A percentile compares a stretch with the other conserved stretches of the same genome.
Conservation (phyloP, 2,329 filamentous ascomycete species). For the Nemania sp. region DNA sequence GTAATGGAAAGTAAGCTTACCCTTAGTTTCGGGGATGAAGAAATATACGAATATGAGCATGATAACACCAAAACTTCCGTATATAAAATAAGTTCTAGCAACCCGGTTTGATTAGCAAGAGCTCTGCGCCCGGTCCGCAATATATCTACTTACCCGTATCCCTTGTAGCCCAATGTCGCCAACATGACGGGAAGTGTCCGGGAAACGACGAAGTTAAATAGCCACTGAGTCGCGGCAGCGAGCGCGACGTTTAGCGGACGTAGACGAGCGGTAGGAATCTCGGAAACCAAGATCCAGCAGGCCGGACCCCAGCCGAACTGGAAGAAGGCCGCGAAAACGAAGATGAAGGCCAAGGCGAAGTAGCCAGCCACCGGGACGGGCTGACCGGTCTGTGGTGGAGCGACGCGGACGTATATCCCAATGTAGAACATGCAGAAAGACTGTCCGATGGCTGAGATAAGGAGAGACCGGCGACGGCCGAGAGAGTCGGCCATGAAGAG, state of each 20-base stretch:
- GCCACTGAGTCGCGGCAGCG: conserved; percentile 71
- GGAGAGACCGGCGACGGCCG: conserved; percentile 65
- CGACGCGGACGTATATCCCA: conserved; percentile 72
- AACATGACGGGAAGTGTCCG: conserved; percentile 74
- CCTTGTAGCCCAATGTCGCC: conserved; percentile 55
- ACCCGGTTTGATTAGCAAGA: conserved; percentile 26
- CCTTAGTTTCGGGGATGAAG: conserved; percentile 60
- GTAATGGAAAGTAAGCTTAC: conserved; percentile 36
- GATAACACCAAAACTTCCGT: conserved; percentile 69
- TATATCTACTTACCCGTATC: conserved; percentile 53
- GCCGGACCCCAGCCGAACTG: conserved; percentile 74
- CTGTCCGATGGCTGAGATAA: conserved; percentile 71
- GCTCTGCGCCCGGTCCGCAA: background rate
- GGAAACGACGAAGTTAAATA: conserved; percentile 75
- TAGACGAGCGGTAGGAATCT: conserved; percentile 72
- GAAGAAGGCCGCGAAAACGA: conserved; percentile 75
- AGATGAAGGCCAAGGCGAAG: conserved; percentile 74
- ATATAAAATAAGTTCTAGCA: conserved; percentile 68
- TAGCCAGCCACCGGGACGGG: conserved; percentile 71
- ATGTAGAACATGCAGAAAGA: conserved; percentile 74
- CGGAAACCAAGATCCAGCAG: conserved; percentile 73
- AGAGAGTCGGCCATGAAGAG: conserved; percentile 71
- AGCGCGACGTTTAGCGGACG: conserved; percentile 66
- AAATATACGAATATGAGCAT: conserved; percentile 73
- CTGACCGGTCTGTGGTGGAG: conserved; percentile 62